Base-by-base conservation (phyloP, 768 basidiomycete species). In the Fomitopsis serialis region DNA sequence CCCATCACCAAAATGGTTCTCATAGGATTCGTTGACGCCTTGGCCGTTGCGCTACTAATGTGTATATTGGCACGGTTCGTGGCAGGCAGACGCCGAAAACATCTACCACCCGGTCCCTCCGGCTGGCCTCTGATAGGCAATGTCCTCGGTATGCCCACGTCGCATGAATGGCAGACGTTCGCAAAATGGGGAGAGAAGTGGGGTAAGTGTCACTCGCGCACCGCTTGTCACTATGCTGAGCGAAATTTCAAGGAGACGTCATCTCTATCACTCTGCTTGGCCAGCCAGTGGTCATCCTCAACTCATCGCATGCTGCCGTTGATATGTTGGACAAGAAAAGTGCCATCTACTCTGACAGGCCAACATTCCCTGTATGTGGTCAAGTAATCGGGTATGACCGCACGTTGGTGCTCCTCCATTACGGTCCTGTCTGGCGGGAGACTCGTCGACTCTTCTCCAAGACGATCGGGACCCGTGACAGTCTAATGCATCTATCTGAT, bases 371-470 rank as follows among this genome's bases (percentile, higher is more conserved):
- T 13, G 58, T 66, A 32, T 54, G 47, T 5, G 64, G 66, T 8
- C 59, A 65, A 25, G 54, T 61, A 25, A 34, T 61, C 2, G 61
- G 61, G 11, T 63, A 61, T 61, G 63, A 68, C 52, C 46, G 70
- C 47, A 63, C 68, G 1, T 56, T 76, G 48, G 69, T 70, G 15
- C 65, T 76, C 22, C 64, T 71, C 48, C 70, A 69, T 25, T 74
- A 74, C 59, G 73, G 71, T 37, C 68, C 75, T 35, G 68, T 61
- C 21, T 70, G 77, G 56, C 69, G 74, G 8, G 70, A 68, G 53
- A 74, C 74, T 61, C 73, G 78, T 48, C 70, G 70, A 50, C 63
- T 73, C 17, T 59, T 77, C 54, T 69, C 72, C 7, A 65, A 68
- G 1, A 17, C 37, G 43, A 70, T 80, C 35, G 79, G 76, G 0